Evolutionary conservation across 805 yeast genomes (phyloP).

Genomic region (Metschnikowia lachancei): DNA sequence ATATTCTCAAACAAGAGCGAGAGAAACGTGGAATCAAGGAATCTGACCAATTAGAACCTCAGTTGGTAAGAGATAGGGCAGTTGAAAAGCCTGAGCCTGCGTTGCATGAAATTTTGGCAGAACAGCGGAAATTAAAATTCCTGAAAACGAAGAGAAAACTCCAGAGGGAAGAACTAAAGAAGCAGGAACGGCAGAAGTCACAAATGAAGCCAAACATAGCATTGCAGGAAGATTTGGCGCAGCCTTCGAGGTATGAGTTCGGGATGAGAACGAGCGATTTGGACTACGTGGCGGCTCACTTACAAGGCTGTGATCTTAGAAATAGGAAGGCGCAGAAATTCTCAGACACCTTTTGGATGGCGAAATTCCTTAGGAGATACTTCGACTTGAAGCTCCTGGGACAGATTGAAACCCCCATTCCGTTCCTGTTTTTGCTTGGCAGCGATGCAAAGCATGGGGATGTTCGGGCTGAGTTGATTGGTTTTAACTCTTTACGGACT

Average conservation of each 20-base stretch:
- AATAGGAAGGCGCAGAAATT: slow-evolving; percentile 28
- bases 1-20: slow-evolving; percentile 1
- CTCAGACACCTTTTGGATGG: slow-evolving; percentile 39
- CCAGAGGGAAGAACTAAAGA: not conserved
- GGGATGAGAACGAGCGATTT: slow-evolving; percentile 23
- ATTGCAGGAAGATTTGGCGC: not conserved
- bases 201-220: not conserved
- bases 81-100: not conserved
- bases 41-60: not conserved
- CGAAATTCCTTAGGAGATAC: slow-evolving; percentile 33
- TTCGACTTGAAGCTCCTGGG: slow-evolving; percentile 19
- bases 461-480: slow-evolving; percentile 27
- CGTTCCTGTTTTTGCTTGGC: slow-evolving; percentile 24
- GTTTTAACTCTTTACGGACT: slow-evolving; percentile 25
- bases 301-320: slow-evolving; percentile 44
- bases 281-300: slow-evolving; percentile 38
- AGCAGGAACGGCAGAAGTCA: not conserved
- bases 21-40: not conserved
- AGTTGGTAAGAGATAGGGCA: not conserved
- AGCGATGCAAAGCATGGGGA: slow-evolving; percentile 29
- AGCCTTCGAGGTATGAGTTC: not conserved
- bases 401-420: slow-evolving; percentile 20
- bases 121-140: not conserved
- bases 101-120: too few species aligned
- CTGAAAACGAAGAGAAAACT: not conserved